Conservation (phyloP, 164 flowering plant genomes). For the Magnolia kwangsiensis region DNA sequence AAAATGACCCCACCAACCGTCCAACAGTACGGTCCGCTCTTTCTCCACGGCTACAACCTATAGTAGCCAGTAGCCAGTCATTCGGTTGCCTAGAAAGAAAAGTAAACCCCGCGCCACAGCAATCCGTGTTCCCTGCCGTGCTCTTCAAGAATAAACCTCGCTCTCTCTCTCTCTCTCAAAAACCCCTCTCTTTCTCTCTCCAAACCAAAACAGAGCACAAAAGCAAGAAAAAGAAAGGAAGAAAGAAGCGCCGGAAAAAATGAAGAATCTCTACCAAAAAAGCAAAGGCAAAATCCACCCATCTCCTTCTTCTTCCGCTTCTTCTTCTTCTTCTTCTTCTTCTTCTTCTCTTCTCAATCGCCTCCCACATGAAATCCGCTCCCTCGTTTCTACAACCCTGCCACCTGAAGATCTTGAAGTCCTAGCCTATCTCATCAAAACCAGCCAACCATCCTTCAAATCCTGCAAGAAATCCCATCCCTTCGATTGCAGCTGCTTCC, state of each 20-base stretch:
- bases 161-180: not conserved
- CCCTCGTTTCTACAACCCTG: conserved; percentile 34
- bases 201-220: not conserved
- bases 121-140: not conserved
- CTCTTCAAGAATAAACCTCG: not conserved
- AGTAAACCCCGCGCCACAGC: not conserved
- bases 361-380: conserved; percentile 56
- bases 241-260: not conserved
- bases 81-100: not conserved
- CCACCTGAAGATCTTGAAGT: conserved; percentile 59
- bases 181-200: not conserved
- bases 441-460: conserved; percentile 4
- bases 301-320: conserved; percentile 1
- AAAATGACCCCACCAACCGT: not conserved
- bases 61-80: not conserved
- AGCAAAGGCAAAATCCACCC: conserved; percentile 49
- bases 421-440: conserved; percentile 50
- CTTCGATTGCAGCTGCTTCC: conserved; percentile 70
- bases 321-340: conserved; percentile 9
- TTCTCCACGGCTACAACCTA: not conserved
- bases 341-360: conserved; percentile 32
- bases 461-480: conserved; percentile 21
- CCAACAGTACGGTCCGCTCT: not conserved
- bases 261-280: conserved; percentile 27
- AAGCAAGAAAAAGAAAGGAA: not conserved